A percentile compares a stretch with the other conserved stretches of the same genome.
These are phyloP conservation scores for Ajuga reptans DNA, from an alignment of 305 asterid species.

Conservation along the genomic window DNA sequence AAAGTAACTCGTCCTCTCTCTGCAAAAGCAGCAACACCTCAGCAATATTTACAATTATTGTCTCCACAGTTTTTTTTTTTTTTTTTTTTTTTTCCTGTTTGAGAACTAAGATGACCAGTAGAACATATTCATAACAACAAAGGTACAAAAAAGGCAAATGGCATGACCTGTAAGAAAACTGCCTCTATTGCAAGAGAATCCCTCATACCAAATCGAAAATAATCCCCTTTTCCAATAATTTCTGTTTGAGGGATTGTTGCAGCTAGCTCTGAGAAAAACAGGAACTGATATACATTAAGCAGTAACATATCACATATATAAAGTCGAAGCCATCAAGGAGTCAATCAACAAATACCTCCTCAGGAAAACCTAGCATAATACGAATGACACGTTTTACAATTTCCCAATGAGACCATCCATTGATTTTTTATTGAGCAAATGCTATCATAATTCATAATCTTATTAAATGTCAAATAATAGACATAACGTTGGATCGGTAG, in stretches of 20 bases:
- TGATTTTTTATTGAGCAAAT: background rate
- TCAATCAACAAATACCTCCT: constrained; percentile 1
- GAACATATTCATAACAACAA: constrained; percentile 10
- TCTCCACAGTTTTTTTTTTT: background rate
- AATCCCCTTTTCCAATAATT: constrained; percentile 84
- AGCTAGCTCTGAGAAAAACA: constrained; percentile 57
- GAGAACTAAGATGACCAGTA: background rate
- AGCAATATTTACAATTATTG: constrained; percentile 6
- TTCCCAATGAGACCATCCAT: background rate
- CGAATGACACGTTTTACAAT: background rate
- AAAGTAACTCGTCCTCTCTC: constrained; percentile 89
- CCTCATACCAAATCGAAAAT: constrained; percentile 95
- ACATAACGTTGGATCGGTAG: background rate
- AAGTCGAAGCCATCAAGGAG: background rate
- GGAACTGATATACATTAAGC: constrained; percentile 1
- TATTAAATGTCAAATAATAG: background rate
- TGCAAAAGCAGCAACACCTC: constrained; percentile 28
- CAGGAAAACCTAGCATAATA: constrained; percentile 2
- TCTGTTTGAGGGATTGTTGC: constrained; percentile 79
- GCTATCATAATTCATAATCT: background rate
- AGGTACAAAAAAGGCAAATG: background rate
- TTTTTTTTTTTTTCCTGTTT: background rate
- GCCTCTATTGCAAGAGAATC: constrained; percentile 99
- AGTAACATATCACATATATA: background rate
- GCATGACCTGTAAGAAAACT: constrained; percentile 81